Conservation (phyloP, 2,329 filamentous ascomycete genomes). For the Beauveria varroae region DNA sequence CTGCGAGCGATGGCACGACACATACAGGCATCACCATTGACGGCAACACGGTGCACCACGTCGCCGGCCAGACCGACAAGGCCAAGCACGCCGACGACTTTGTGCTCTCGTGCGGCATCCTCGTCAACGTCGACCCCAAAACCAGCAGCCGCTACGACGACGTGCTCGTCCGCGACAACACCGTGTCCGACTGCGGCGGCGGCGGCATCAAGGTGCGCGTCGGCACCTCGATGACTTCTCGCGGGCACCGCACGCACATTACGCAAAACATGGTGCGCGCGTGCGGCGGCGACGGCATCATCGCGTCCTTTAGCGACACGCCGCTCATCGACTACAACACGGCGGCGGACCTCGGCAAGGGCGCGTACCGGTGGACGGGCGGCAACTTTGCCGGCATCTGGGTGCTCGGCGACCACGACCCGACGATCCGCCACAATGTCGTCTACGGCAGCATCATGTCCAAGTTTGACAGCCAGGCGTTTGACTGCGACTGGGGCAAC, state of each 20-base stretch:
- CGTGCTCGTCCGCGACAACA: slow-evolving; percentile 17
- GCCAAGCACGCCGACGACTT: slow-evolving; percentile 14
- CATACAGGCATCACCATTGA: slow-evolving; percentile 19
- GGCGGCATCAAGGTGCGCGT: slow-evolving; percentile 21
- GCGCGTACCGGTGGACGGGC: slow-evolving; percentile 19
- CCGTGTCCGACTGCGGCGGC: slow-evolving; percentile 18
- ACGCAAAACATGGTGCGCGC: slow-evolving; percentile 16
- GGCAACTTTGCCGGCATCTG: slow-evolving; percentile 22
- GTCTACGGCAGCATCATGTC: slow-evolving; percentile 20
- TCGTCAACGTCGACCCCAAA: slow-evolving; percentile 13
- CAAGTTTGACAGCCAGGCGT: slow-evolving; percentile 18
- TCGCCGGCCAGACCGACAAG: slow-evolving; percentile 19
- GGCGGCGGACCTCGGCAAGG: slow-evolving; percentile 17
- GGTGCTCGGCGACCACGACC: slow-evolving; percentile 18
- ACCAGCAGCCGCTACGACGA: slow-evolving; percentile 17
- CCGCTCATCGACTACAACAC: slow-evolving; percentile 18
- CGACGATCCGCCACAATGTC: slow-evolving; percentile 18
- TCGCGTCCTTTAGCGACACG: slow-evolving; percentile 16
- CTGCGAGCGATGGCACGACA: slow-evolving; percentile 16
- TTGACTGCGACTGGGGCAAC: slow-evolving; percentile 22
- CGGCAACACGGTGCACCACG: slow-evolving; percentile 16
- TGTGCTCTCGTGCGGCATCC: slow-evolving; percentile 15
- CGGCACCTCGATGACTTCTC: slow-evolving; percentile 15
- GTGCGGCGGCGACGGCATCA: slow-evolving; percentile 19
- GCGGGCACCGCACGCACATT: slow-evolving; percentile 12